Evolutionary conservation across 495 filamentous ascomycete genomes (phyloP).

Genomic region (Patellaria atrata): DNA sequence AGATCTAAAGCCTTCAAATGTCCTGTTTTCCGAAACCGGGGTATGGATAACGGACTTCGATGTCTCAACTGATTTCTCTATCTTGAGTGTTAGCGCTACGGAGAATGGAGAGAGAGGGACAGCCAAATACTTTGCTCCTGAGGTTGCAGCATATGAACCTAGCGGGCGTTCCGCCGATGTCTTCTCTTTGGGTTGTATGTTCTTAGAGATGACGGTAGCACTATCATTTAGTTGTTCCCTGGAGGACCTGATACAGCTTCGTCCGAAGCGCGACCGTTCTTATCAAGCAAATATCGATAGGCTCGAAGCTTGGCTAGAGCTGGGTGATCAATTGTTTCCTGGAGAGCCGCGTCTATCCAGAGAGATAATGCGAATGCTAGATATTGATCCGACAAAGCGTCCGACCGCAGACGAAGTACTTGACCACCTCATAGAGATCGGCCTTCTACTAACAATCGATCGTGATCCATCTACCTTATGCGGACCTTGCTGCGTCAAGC

Average conservation of each 20-base stretch:
- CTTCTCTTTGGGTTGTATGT: conserved; percentile 16
- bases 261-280: conserved; percentile 4
- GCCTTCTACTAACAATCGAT: neutral
- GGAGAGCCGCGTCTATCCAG: neutral
- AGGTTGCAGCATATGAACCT: conserved; percentile 10
- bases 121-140: conserved; percentile 17
- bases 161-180: conserved; percentile 15
- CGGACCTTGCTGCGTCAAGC: neutral
- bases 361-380: conserved; percentile 1
- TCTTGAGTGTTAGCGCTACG: conserved; percentile 10
- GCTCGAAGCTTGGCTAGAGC: neutral
- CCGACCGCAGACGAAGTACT: conserved; percentile 1
- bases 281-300: conserved; percentile 10
- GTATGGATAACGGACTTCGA: conserved; percentile 18
- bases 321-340: neutral
- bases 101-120: conserved; percentile 16
- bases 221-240: neutral
- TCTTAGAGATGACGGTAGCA: conserved; percentile 8
- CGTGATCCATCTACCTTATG: too few species aligned
- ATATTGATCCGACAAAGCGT: neutral
- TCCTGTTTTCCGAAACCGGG: conserved; percentile 8
- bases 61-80: conserved; percentile 15
- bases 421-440: neutral
- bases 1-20: conserved; percentile 17
- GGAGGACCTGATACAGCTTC: conserved; percentile 1